Evolutionary conservation across 108 stramenopile genomes (phyloP).

Genomic region (Poteriospumella lacustris): DNA sequence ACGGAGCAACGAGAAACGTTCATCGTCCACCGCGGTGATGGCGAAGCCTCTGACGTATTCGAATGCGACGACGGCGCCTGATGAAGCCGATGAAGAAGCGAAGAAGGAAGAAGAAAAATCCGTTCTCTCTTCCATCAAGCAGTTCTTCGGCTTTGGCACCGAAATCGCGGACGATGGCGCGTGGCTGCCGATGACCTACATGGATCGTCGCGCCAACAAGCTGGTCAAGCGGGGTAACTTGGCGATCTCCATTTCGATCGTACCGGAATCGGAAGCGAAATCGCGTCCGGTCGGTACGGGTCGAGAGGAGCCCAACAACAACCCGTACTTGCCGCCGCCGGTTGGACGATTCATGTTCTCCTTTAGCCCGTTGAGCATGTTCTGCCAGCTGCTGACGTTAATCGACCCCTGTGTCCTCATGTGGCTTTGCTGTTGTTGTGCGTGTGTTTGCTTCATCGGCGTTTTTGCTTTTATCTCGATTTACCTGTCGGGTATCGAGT

Average conservation of each 20-base stretch:
- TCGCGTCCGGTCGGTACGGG: background rate
- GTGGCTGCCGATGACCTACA: too few relatives aligned
- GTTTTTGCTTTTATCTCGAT: background rate
- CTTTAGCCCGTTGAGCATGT: background rate
- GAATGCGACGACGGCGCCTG: too few relatives aligned
- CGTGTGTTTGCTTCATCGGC: background rate
- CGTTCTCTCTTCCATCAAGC: too few relatives aligned
- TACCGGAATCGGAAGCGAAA: background rate
- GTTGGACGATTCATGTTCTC: constrained; percentile 1
- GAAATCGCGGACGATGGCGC: too few relatives aligned
- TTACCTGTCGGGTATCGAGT: background rate
- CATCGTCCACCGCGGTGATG: too few relatives aligned
- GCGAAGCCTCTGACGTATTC: too few relatives aligned
- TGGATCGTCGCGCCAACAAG: too few relatives aligned
- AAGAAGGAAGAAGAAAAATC: too few relatives aligned
- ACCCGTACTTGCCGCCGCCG: constrained; percentile 22
- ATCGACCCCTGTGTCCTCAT: background rate
- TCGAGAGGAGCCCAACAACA: constrained; percentile 20
- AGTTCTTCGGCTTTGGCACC: too few relatives aligned
- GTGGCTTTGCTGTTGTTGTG: background rate
- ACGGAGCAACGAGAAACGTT: too few relatives aligned
- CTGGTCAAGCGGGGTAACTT: background rate
- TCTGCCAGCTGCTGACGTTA: background rate
- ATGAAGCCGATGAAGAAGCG: too few relatives aligned
- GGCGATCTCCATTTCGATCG: background rate